These are phyloP conservation scores for Candida pseudoglaebosa DNA, from an alignment of 805 yeast species.

Conservation along the genomic window DNA sequence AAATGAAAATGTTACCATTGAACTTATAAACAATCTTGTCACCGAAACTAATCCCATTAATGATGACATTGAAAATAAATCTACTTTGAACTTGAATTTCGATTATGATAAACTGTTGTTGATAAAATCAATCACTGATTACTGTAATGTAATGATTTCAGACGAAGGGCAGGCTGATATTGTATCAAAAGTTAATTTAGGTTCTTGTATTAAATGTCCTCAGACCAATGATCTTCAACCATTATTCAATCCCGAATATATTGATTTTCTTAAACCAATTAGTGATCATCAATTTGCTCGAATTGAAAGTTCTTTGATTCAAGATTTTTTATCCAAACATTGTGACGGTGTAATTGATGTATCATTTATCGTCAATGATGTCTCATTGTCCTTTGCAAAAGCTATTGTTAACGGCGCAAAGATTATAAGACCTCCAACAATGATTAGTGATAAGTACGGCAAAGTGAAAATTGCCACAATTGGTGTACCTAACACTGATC, in stretches of 20 bases:
- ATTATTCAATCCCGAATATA: not conserved
- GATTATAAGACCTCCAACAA: conserved; percentile 22
- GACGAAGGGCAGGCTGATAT: too few relatives aligned
- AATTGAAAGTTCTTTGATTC: conserved; percentile 14
- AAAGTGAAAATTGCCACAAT: conserved; percentile 47
- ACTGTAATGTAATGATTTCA: not conserved
- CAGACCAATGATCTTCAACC: not conserved
- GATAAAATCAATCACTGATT: not conserved
- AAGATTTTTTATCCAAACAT: conserved; percentile 39
- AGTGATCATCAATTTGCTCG: conserved; percentile 9
- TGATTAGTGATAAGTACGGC: conserved; percentile 46
- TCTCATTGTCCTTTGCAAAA: conserved; percentile 36
- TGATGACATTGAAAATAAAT: not conserved
- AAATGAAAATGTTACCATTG: conserved; percentile 52
- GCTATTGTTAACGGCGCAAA: conserved; percentile 56
- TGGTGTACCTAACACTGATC: conserved; percentile 48
- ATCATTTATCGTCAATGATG: conserved; percentile 57
- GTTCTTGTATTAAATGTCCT: not conserved
- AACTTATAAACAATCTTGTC: conserved; percentile 40
- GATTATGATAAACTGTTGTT: not conserved
- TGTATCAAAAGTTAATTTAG: not conserved
- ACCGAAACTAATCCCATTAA: conserved; percentile 10
- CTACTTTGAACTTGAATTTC: not conserved
- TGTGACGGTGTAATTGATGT: conserved; percentile 84
- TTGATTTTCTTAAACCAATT: not conserved